Conservation (phyloP, 805 yeast species). For the Blastobotrys chiropterorum region DNA sequence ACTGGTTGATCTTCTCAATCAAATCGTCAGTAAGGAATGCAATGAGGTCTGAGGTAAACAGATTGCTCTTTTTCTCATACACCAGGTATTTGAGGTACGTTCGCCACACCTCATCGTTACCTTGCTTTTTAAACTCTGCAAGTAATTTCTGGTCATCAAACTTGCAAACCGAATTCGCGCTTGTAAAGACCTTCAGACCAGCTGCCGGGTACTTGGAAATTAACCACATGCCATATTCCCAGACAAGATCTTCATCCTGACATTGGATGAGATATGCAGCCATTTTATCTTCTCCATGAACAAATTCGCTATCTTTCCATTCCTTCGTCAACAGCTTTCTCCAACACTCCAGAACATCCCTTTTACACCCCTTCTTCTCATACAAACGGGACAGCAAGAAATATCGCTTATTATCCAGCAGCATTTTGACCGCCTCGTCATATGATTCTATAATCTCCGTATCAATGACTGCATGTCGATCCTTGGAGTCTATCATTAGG, state of each 20-base stretch:
- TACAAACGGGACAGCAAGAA: constrained; percentile 27
- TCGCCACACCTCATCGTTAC: constrained; percentile 32
- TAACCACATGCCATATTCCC: constrained; percentile 34
- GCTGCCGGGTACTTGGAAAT: constrained; percentile 22
- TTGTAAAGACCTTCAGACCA: constrained; percentile 30
- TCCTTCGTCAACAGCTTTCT: constrained; percentile 23
- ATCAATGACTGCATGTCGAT: constrained; percentile 21
- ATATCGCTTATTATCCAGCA: constrained; percentile 20
- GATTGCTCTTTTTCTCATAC: constrained; percentile 21
- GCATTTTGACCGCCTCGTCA: constrained; percentile 21
- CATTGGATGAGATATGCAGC: constrained; percentile 21
- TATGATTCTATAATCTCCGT: constrained; percentile 22
- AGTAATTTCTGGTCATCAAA: constrained; percentile 29
- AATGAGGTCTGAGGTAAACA: constrained; percentile 29
- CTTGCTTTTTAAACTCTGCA: constrained; percentile 26
- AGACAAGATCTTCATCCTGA: constrained; percentile 28
- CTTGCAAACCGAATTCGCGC: constrained; percentile 27
- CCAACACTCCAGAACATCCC: constrained; percentile 25
- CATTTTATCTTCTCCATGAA: constrained; percentile 25
- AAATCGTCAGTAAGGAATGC: constrained; percentile 30
- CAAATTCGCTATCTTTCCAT: constrained; percentile 21
- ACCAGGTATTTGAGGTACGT: constrained; percentile 31
- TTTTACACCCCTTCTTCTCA: constrained; percentile 18
- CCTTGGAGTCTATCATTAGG: constrained; percentile 18
- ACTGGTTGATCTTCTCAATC: constrained; percentile 21